Evolutionary conservation across 306 rosid species (phyloP).

Genomic region (Gynostemma pentaphyllum): DNA sequence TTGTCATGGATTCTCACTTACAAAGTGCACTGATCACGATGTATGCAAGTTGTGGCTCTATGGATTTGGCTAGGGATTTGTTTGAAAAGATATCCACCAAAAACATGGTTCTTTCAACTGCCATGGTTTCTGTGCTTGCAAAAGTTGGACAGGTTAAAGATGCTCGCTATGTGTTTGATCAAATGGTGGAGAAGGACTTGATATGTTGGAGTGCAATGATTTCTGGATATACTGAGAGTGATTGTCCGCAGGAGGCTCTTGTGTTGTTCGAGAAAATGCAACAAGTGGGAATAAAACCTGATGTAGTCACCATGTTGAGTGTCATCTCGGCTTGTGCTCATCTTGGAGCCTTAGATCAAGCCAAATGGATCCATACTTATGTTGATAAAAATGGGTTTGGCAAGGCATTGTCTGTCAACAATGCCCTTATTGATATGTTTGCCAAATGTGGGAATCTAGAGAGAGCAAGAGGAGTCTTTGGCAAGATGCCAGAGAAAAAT

Average conservation of each 20-base stretch:
- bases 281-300: slow-evolving; percentile 32
- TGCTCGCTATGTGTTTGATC: slow-evolving; percentile 53
- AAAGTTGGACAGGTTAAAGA: slow-evolving; percentile 41
- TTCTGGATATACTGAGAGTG: slow-evolving; percentile 70
- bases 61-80: slow-evolving; percentile 54
- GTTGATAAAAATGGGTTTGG: slow-evolving; percentile 45
- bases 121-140: slow-evolving; percentile 61
- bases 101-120: slow-evolving; percentile 54
- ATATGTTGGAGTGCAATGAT: slow-evolving; percentile 82
- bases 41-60: slow-evolving; percentile 62
- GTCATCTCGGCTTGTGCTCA: slow-evolving; percentile 71
- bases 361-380: slow-evolving; percentile 48
- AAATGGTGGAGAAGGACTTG: slow-evolving; percentile 52
- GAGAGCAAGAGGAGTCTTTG: slow-evolving; percentile 53
- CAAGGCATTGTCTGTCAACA: slow-evolving; percentile 34
- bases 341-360: slow-evolving; percentile 45
- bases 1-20: slow-evolving; percentile 30
- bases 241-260: slow-evolving; percentile 60
- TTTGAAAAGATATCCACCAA: slow-evolving; percentile 31
- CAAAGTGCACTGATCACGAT: slow-evolving; percentile 53
- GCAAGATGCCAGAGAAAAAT: slow-evolving; percentile 48
- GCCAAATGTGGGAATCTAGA: slow-evolving; percentile 60
- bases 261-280: slow-evolving; percentile 55
- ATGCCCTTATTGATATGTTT: slow-evolving; percentile 76
- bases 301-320: slow-evolving; percentile 58